phyloP scores from a whole-genome alignment of 2,329 filamentous ascomycete genomes.

The Cercospora zeae-maydis region DNA sequence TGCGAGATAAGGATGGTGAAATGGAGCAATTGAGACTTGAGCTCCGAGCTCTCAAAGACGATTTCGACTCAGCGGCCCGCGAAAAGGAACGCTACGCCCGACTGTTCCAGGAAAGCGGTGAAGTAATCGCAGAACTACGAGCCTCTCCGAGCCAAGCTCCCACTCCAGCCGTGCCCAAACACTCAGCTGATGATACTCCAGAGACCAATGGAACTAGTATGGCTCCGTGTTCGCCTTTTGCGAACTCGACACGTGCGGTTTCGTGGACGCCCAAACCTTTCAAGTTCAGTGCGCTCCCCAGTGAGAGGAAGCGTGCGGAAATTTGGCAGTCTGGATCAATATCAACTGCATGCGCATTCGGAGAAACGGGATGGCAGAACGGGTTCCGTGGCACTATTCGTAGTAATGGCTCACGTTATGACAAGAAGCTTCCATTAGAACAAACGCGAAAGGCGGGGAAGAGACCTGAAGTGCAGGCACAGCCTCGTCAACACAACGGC shows the following conservation, averaged over 20 bases:
- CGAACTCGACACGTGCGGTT: conserved; percentile 7
- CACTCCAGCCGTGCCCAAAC: not conserved
- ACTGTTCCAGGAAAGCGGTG: conserved; percentile 21
- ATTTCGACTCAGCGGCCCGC: conserved; percentile 5
- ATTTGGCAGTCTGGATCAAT: conserved; percentile 10
- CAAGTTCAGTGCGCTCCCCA: conserved; percentile 12
- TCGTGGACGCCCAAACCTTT: conserved; percentile 20
- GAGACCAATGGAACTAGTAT: not conserved
- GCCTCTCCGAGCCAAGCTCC: conserved; percentile 15
- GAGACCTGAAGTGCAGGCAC: not conserved
- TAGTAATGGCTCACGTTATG: not conserved
- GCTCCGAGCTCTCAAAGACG: conserved; percentile 18
- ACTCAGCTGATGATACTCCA: not conserved
- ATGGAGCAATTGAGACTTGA: conserved; percentile 22
- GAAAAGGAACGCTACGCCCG: conserved; percentile 1
- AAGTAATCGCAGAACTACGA: conserved; percentile 19
- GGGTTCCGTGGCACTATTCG: not conserved
- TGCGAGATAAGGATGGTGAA: conserved; percentile 25
- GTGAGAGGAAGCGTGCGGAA: conserved; percentile 16
- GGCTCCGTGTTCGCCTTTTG: conserved; percentile 16
- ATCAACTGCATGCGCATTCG: conserved; percentile 12
- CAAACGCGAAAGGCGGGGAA: not conserved
- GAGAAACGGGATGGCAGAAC: conserved; percentile 6
- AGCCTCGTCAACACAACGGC: not conserved
- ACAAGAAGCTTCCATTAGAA: not conserved